These are phyloP conservation scores for Stagonosporopsis rhizophila DNA, from an alignment of 2,329 filamentous ascomycete genomes.

Conservation along the genomic window DNA sequence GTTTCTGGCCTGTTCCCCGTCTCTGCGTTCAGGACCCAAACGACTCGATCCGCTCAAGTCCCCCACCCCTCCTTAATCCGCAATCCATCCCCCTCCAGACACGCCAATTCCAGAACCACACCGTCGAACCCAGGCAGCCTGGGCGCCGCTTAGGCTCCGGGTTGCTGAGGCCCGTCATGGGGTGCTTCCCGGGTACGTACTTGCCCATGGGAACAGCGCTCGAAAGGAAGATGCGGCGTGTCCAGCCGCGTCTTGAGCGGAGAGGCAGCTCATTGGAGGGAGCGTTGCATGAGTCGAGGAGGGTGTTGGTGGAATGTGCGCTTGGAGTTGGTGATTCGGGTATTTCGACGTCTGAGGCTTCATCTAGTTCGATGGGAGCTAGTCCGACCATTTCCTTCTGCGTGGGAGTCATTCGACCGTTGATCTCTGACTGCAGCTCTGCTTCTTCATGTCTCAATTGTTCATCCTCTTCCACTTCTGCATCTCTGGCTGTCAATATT, in stretches of 20 bases:
- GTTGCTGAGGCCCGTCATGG: not conserved
- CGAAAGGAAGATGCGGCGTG: not conserved
- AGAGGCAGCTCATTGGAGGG: not conserved
- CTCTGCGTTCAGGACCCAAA: not conserved
- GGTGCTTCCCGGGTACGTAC: not conserved
- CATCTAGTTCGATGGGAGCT: too few species aligned
- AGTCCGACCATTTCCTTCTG: not conserved
- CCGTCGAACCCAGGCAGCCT: not conserved
- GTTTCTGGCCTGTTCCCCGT: not conserved
- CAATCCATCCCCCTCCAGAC: not conserved
- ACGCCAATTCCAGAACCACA: not conserved
- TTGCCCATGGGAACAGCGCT: constrained; percentile 2
- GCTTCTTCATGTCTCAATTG: not conserved
- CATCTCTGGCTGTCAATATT: not conserved
- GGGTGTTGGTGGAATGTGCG: not conserved
- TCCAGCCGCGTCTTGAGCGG: too few species aligned
- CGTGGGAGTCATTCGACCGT: not conserved
- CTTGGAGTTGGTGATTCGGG: not conserved
- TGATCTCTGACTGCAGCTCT: not conserved
- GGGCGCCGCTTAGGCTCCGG: not conserved
- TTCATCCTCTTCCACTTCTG: not conserved
- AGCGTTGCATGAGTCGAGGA: not conserved
- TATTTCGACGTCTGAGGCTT: not conserved
- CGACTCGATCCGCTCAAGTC: not conserved
- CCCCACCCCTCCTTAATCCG: not conserved